phyloP scores from a whole-genome alignment of 2,329 filamentous ascomycete genomes.

The Neofusicoccum kwambonambiense region DNA sequence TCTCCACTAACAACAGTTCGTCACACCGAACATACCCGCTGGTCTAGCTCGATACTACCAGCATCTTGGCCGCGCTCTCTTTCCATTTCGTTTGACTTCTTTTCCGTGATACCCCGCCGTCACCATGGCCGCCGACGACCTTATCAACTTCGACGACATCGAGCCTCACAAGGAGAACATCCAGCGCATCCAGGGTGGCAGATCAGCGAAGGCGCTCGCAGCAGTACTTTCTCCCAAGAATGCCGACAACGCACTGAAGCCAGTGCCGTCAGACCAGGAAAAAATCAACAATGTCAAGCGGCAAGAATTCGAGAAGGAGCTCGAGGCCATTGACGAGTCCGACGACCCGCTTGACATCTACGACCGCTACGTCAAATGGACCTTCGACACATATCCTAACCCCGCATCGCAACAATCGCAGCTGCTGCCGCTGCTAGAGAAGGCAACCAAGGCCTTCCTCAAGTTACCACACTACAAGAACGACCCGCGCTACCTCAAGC shows the following conservation, averaged over 20 bases:
- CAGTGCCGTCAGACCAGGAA: conserved; percentile 63
- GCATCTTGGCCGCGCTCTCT: not conserved
- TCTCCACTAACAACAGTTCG: conserved; percentile 4
- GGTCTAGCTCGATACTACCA: not conserved
- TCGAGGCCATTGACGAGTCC: conserved; percentile 75
- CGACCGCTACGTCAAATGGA: conserved; percentile 97
- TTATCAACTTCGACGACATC: conserved; percentile 79
- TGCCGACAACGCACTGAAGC: conserved; percentile 47
- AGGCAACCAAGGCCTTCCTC: conserved; percentile 87
- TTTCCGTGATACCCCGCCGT: conserved; percentile 16
- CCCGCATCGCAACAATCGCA: conserved; percentile 92
- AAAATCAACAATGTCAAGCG: conserved; percentile 74
- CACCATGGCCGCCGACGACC: conserved; percentile 45
- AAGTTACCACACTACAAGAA: conserved; percentile 88
- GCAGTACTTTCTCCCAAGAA: conserved; percentile 69
- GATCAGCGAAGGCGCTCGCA: conserved; percentile 86
- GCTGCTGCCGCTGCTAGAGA: conserved; percentile 82
- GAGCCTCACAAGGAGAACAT: conserved; percentile 98
- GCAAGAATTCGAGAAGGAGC: conserved; percentile 81
- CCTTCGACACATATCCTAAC: conserved; percentile 88
- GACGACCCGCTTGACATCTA: conserved; percentile 95
- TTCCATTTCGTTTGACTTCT: not conserved
- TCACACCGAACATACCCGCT: not conserved
- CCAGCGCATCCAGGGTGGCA: conserved; percentile 80
- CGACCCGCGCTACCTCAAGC: conserved; percentile 85